phyloP scores from a whole-genome alignment of 2,329 filamentous ascomycete species.

The Arthroderma sp. region DNA sequence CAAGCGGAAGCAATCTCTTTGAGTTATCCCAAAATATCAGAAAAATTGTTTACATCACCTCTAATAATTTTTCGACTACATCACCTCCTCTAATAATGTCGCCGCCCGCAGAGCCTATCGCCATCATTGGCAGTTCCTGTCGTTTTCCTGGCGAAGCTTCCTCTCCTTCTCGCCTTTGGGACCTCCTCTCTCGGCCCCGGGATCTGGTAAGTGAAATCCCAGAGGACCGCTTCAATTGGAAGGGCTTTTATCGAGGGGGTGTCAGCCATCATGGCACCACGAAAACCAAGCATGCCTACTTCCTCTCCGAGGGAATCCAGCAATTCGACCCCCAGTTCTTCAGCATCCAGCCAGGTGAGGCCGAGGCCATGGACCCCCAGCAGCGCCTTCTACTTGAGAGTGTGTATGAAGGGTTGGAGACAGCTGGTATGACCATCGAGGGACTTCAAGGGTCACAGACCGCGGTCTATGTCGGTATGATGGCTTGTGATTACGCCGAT shows the following conservation, averaged over 20 bases:
- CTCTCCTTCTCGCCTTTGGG: conserved; percentile 15
- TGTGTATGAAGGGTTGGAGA: conserved; percentile 21
- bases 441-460: conserved; percentile 22
- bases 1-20: no score
- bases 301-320: conserved; percentile 17
- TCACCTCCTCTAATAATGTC: no score
- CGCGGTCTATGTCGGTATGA: conserved; percentile 24
- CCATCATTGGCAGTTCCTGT: conserved; percentile 22
- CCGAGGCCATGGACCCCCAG: conserved; percentile 23
- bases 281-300: conserved; percentile 12
- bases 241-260: no score
- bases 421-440: conserved; percentile 19
- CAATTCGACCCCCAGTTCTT: conserved; percentile 26
- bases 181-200: neutral
- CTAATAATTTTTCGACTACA: no score
- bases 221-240: no score
- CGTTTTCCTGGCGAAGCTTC: conserved; percentile 14
- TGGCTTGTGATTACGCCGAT: conserved; percentile 23
- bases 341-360: conserved; percentile 18
- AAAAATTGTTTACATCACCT: no score
- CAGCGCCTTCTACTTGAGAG: conserved; percentile 23
- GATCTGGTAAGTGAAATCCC: conserved; percentile 4
- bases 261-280: no score
- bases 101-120: conserved; percentile 20
- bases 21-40: no score